Base-by-base conservation (phyloP, 129 eudicot genomes). In the Oenanthe sinensis region DNA sequence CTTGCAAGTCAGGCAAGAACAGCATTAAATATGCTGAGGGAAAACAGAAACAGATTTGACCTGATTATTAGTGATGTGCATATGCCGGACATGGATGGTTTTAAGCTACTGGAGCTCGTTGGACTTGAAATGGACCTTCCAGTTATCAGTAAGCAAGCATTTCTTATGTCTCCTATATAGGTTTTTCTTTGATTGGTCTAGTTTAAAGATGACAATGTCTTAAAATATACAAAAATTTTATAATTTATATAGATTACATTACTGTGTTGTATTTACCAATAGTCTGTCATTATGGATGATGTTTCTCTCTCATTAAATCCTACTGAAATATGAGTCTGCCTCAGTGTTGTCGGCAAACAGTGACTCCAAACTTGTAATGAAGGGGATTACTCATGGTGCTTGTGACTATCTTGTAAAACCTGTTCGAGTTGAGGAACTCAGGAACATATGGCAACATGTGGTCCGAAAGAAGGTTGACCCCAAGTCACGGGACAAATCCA, bases 51-150 rank as follows among this genome's bases (percentile, higher is more conserved):
- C 81, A 82, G 96, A 76, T 93, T 89, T 79, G 98, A 93, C 81
- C 84, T 93, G 81, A 89, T 93, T 58, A 93, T 93, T 71, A 90
- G 94, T 76, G 98, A 93, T 85, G 97, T 93, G 77, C 93, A 90
- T 70, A 93, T 93, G 98, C 98, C 98, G 2, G 98, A 93, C 80
- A 90, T 93, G 97, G 98, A 93, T 76, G 98, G 98, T 49, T 93
- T 93, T 82, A 91, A 87, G 92, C 97, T 93, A 77, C 91, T 93
- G 55, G 96, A 93, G 68, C 92, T 87, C 3, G 92, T 93, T 52
- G 97, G 97, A 72, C 94, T 93, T 47, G 98, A 93, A 85, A 89
- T 93, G 98, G 98, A 93, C 80, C 85, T 93, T 11, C 98, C 98
- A 4, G 97, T 93, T 76, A 90, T 93, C 77, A 89, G 98, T 93